Evolutionary conservation across 2,329 filamentous ascomycete species (phyloP).

Genomic region (Colletotrichum ledebouriae): DNA sequence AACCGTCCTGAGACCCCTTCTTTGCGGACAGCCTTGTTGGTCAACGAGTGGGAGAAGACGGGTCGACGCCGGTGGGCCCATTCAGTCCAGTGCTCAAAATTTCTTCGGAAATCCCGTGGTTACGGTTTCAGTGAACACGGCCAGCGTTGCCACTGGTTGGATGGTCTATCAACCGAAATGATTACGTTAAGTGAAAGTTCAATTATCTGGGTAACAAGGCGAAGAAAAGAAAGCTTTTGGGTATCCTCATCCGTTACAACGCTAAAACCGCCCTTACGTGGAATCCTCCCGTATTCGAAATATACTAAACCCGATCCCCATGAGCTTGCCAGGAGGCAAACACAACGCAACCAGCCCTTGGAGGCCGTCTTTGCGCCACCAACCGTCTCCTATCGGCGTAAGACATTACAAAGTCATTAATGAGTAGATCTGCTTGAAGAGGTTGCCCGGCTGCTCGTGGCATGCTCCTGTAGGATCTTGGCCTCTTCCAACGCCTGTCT

Average conservation of each 20-base stretch:
- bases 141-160: conserved; percentile 9
- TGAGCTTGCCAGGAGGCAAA: neutral
- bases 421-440: conserved; percentile 41
- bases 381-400: neutral
- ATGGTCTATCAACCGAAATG: neutral
- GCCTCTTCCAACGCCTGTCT: conserved; percentile 42
- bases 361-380: neutral
- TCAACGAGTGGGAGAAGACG: neutral
- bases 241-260: conserved; percentile 38
- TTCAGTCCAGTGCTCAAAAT: neutral
- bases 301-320: conserved; percentile 1
- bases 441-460: conserved; percentile 38
- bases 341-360: neutral
- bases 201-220: neutral
- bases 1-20: neutral
- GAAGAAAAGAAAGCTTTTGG: conserved; percentile 27
- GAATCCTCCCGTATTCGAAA: conserved; percentile 19
- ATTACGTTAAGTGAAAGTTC: neutral
- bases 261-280: conserved; percentile 28
- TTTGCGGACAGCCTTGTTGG: conserved; percentile 1
- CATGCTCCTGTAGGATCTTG: conserved; percentile 40
- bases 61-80: neutral
- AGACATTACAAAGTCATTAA: conserved; percentile 5
- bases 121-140: neutral
- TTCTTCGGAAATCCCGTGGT: neutral